These are phyloP conservation scores for Suillus subaureus DNA, from an alignment of 768 basidiomycete genomes.

Conservation along the genomic window DNA sequence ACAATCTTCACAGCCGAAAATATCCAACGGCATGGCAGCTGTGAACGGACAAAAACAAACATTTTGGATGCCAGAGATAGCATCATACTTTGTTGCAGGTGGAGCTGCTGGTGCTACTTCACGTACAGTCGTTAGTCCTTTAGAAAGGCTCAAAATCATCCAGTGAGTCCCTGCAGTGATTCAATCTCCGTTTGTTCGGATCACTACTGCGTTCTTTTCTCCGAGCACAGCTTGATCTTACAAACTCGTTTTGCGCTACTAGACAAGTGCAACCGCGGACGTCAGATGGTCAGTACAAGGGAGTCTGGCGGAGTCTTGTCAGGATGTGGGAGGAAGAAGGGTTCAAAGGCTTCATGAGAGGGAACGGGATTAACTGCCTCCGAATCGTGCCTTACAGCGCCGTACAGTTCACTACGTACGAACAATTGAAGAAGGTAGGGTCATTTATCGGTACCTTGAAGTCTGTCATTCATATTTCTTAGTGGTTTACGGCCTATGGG, in stretches of 20 bases:
- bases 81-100: constrained; percentile 58
- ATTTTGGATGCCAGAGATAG: constrained; percentile 32
- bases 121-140: constrained; percentile 88
- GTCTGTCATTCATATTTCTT: constrained; percentile 18
- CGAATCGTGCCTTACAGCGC: constrained; percentile 94
- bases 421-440: constrained; percentile 82
- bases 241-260: constrained; percentile 8
- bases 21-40: constrained; percentile 23
- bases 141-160: constrained; percentile 95
- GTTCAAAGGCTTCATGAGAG: constrained; percentile 89
- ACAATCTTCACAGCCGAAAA: constrained; percentile 12
- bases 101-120: constrained; percentile 67
- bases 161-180: constrained; percentile 57
- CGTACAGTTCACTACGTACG: constrained; percentile 87
- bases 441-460: neutral
- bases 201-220: neutral
- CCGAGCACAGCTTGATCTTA: constrained; percentile 7
- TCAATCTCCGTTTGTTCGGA: constrained; percentile 5
- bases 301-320: constrained; percentile 80
- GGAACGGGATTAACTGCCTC: constrained; percentile 89
- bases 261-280: constrained; percentile 89
- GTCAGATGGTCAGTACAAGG: constrained; percentile 70
- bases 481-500: constrained; percentile 75
- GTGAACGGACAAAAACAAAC: constrained; percentile 29
- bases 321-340: constrained; percentile 95